Base-by-base conservation (phyloP, 1,284 basidiomycete species). In the Rhodofomes roseus region DNA sequence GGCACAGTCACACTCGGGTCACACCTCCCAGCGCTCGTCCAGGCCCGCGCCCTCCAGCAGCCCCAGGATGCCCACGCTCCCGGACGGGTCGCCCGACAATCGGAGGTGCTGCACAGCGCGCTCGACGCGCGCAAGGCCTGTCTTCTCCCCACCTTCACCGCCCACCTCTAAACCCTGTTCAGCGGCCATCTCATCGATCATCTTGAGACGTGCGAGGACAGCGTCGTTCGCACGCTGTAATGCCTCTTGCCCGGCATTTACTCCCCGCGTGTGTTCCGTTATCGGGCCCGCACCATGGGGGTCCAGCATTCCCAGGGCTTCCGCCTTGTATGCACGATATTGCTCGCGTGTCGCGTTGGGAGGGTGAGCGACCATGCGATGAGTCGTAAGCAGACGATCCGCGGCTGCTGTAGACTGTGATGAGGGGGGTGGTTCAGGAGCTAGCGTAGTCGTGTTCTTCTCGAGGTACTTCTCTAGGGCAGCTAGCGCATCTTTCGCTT, bases 381-480 rank as follows among this genome's bases (percentile, higher is more conserved):
- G 76, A 3, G 74, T 75, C 29, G 68, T 67, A 39, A 55, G 31
- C 44, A 59, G 18, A 40, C 54, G 20, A 39, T 57, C 41, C 36
- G 53, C 44, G 5, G 53, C n/a, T 4, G 29, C 9, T 4, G 29
- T 51, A 31, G 34, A 18, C 7, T 20, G 27, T n/a, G 50, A 52
- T n/a, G 20, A n/a, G 11, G 46, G 46, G 25, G 22, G 27, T 18
- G 16, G 25, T 56, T 31, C 6, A 60, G 59, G 6, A 41, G 16
- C 36, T 25, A 36, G 8, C 65, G 65, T 57, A 66, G 71, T 70
- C 16, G 66, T 68, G 53, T 68, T 78, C 54, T 77, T 76, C 56
- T 80, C 77, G 51, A 87, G 68, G 81, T 82, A 83, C 51, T 73
- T 75, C 31, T 84, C 82, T 60, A 90, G 71, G 8, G 74, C 73